Evolutionary conservation across 1,139 yeast genomes (phyloP).

Genomic region (Saccharomyces hybrid): DNA sequence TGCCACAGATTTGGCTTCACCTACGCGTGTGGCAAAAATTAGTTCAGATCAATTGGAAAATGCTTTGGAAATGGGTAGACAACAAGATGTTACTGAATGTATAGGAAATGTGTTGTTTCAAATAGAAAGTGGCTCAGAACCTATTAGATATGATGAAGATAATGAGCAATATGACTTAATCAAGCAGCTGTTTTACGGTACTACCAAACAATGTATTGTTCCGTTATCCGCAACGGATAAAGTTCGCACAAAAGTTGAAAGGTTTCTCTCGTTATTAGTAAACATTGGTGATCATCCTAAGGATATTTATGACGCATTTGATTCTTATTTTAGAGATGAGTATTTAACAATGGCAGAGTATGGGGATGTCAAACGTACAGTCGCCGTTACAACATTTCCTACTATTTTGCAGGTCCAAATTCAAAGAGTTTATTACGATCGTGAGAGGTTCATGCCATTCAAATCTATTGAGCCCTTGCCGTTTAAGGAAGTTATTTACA

Average conservation of each 20-base stretch:
- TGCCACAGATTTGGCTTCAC: slow-evolving; percentile 9
- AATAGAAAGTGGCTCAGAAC: slow-evolving; percentile 81
- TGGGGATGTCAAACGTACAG: slow-evolving; percentile 65
- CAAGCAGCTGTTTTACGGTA: slow-evolving; percentile 75
- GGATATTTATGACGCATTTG: slow-evolving; percentile 84
- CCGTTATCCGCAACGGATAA: slow-evolving; percentile 31
- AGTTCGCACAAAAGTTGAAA: slow-evolving; percentile 57
- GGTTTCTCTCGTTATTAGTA: slow-evolving; percentile 74
- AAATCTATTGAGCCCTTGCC: slow-evolving; percentile 79
- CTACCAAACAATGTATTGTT: slow-evolving; percentile 48
- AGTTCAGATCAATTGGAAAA: slow-evolving; percentile 60
- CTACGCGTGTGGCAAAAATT: slow-evolving; percentile 37
- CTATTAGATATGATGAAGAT: slow-evolving; percentile 56
- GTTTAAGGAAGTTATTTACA: slow-evolving; percentile 65
- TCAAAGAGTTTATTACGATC: slow-evolving; percentile 86
- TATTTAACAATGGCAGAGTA: slow-evolving; percentile 57
- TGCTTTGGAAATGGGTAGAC: slow-evolving; percentile 77
- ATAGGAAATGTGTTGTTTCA: slow-evolving; percentile 92
- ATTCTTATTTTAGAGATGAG: slow-evolving; percentile 67
- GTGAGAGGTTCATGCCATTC: slow-evolving; percentile 63
- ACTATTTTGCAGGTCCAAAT: slow-evolving; percentile 83
- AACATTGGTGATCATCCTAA: slow-evolving; percentile 85
- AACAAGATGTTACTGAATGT: slow-evolving; percentile 96
- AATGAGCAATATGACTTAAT: slow-evolving; percentile 78
- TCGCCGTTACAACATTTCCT: slow-evolving; percentile 67